Conservation (phyloP, 352 stramenopile genomes). For the Plasmopara muralis region DNA sequence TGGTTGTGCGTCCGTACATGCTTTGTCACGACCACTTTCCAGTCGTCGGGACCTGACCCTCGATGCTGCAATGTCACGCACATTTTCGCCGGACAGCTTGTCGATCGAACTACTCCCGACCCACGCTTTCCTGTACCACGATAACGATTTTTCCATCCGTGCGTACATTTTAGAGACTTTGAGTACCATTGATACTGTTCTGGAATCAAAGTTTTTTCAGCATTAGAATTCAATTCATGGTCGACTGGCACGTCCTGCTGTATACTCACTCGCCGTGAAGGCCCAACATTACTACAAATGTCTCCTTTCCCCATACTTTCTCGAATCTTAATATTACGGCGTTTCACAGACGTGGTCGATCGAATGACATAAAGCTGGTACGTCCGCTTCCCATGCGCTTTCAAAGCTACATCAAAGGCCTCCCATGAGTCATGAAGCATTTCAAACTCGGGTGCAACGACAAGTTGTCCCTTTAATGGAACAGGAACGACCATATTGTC, state of each 20-base stretch:
- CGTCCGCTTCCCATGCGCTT: constrained; percentile 47
- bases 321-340: constrained; percentile 60
- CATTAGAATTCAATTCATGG: constrained; percentile 1
- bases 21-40: constrained; percentile 72
- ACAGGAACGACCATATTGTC: constrained; percentile 1
- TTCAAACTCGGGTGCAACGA: constrained; percentile 40
- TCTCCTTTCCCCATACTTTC: constrained; percentile 29
- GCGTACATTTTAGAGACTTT: constrained; percentile 77
- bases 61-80: constrained; percentile 64
- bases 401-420: constrained; percentile 54
- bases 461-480: constrained; percentile 11
- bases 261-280: constrained; percentile 3
- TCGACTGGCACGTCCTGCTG: constrained; percentile 3
- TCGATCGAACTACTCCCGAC: constrained; percentile 52
- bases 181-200: constrained; percentile 69
- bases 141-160: constrained; percentile 70
- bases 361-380: constrained; percentile 75
- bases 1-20: constrained; percentile 71
- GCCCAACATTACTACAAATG: not conserved
- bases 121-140: constrained; percentile 61
- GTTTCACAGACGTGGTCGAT: constrained; percentile 67
- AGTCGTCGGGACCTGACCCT: constrained; percentile 30
- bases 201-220: constrained; percentile 46
- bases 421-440: constrained; percentile 56
- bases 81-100: constrained; percentile 69